A percentile compares a stretch with the other conserved stretches of the same genome.
Conservation (phyloP, 176 grass and related monocot genomes). For the Lolium rigidum region DNA sequence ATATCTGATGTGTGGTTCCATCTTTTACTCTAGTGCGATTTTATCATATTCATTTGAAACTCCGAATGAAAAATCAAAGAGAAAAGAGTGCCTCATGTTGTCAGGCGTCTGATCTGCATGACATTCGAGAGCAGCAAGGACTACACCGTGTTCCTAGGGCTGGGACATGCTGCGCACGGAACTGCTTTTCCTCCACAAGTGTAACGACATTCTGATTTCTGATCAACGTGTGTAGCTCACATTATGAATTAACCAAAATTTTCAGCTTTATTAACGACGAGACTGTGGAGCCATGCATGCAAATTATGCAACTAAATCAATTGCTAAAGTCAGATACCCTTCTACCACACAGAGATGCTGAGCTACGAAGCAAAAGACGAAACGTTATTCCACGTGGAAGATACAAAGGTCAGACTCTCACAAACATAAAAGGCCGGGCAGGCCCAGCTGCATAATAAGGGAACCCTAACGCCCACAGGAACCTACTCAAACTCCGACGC, state of each 20-base stretch:
- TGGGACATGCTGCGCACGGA: neutral
- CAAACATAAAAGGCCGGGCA: slow-evolving; percentile 16
- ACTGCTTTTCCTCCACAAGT: neutral
- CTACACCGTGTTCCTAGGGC: neutral
- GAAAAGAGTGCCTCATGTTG: no score
- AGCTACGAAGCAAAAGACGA: neutral
- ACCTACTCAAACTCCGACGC: slow-evolving; percentile 28
- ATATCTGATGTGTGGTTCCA: no score
- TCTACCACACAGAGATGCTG: slow-evolving; percentile 25
- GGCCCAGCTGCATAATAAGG: slow-evolving; percentile 20
- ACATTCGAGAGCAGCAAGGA: neutral
- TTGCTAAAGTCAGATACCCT: neutral
- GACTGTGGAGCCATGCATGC: neutral
- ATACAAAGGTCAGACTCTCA: slow-evolving; percentile 29
- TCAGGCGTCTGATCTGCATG: no score
- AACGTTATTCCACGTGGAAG: slow-evolving; percentile 4
- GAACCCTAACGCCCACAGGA: slow-evolving; percentile 33
- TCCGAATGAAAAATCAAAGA: no score
- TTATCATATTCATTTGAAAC: no score
- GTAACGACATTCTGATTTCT: neutral
- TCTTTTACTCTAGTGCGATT: no score
- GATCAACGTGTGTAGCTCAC: neutral
- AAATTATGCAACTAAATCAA: slow-evolving; percentile 29
- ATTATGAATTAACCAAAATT: neutral
- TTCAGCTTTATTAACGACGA: neutral